A percentile compares a stretch with the other conserved stretches of the same genome.
Evolutionary conservation across 441 rosid genomes (phyloP).

Genomic region (Adansonia rubrostipa): DNA sequence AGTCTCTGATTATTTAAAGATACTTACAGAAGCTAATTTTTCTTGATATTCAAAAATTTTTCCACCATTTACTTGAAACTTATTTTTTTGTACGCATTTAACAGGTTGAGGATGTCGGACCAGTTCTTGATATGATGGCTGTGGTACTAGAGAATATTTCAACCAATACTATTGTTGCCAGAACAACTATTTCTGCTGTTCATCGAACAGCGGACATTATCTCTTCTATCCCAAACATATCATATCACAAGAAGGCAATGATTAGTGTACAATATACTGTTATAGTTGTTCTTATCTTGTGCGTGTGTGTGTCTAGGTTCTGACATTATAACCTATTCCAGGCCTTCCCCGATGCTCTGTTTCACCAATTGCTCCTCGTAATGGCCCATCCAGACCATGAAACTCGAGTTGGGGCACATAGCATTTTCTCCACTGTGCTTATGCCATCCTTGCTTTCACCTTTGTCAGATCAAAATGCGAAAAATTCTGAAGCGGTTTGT

Average conservation of each 20-base stretch:
- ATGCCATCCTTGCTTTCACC: slow-evolving; percentile 70
- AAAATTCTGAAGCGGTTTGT: slow-evolving; percentile 45
- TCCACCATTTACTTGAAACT: slow-evolving; percentile 11
- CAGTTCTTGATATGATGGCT: slow-evolving; percentile 89
- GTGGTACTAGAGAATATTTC: slow-evolving; percentile 80
- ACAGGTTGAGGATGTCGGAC: slow-evolving; percentile 94
- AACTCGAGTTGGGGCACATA: slow-evolving; percentile 82
- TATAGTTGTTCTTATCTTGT: slow-evolving; percentile 9
- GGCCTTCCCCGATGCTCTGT: slow-evolving; percentile 93
- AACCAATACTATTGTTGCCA: slow-evolving; percentile 56
- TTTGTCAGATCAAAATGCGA: slow-evolving; percentile 55
- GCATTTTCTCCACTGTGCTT: slow-evolving; percentile 76
- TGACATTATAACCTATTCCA: slow-evolving; percentile 42
- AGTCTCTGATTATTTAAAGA: slow-evolving; percentile 14
- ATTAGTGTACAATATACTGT: slow-evolving; percentile 7
- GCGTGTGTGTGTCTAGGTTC: slow-evolving; percentile 31
- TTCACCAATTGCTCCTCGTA: slow-evolving; percentile 85
- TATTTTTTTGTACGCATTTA: slow-evolving; percentile 17
- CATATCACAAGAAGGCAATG: slow-evolving; percentile 85
- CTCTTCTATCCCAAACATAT: slow-evolving; percentile 71
- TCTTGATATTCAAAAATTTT: slow-evolving; percentile 20
- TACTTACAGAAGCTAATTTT: background rate
- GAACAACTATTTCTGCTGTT: slow-evolving; percentile 75
- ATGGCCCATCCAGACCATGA: slow-evolving; percentile 84
- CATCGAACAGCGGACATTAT: slow-evolving; percentile 68